phyloP scores from a whole-genome alignment of 805 yeast species.

The Saccharomycodes ludwigii region DNA sequence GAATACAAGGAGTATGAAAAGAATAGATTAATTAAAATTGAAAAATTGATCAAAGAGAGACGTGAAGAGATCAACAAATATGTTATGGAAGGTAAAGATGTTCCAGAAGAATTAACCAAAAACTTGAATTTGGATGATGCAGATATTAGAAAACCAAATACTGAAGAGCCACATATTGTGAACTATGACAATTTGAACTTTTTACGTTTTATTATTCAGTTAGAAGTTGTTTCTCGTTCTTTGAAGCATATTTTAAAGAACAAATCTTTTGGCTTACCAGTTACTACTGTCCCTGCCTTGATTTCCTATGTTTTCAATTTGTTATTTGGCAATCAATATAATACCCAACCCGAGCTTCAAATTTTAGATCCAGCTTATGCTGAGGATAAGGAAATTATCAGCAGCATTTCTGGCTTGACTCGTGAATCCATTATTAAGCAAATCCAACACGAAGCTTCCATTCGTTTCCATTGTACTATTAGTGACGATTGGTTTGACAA shows the following conservation, averaged over 20 bases:
- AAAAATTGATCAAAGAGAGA: conserved; percentile 21
- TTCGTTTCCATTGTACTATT: conserved; percentile 53
- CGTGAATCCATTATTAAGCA: conserved; percentile 31
- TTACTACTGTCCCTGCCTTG: conserved; percentile 42
- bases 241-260: conserved; percentile 60
- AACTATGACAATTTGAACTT: conserved; percentile 29
- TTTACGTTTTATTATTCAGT: conserved; percentile 32
- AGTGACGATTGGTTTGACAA: conserved; percentile 35
- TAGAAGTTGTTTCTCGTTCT: conserved; percentile 72
- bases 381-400: conserved; percentile 15
- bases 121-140: conserved; percentile 21
- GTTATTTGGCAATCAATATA: conserved; percentile 43
- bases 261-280: conserved; percentile 33
- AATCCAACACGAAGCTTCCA: conserved; percentile 39
- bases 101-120: conserved; percentile 23
- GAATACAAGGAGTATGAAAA: conserved; percentile 25
- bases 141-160: conserved; percentile 24
- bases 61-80: conserved; percentile 22
- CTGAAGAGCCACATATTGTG: conserved; percentile 22
- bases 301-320: conserved; percentile 64
- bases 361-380: conserved; percentile 36
- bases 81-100: conserved; percentile 22
- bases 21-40: conserved; percentile 18
- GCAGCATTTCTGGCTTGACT: conserved; percentile 34
- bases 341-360: conserved; percentile 27